Percentiles rank a stretch among this genome's conserved stretches.
phyloP scores from a whole-genome alignment of 768 basidiomycete genomes.

The Gloeostereum incarnatum region DNA sequence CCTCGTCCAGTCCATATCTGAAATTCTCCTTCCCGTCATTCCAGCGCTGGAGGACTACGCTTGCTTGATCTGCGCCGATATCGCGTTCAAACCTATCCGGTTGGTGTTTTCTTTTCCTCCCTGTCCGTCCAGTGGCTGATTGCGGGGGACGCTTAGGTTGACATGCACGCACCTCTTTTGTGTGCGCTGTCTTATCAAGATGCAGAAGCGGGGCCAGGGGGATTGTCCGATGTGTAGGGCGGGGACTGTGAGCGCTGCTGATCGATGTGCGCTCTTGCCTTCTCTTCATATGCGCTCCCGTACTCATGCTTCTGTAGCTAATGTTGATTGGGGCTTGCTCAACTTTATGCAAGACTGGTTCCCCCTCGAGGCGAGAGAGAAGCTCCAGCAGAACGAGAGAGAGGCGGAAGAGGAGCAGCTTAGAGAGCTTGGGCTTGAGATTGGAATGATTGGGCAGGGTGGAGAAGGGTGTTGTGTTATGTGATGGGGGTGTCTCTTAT shows the following conservation, averaged over 20 bases:
- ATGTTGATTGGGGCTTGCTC: conserved; percentile 69
- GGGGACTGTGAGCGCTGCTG: conserved; percentile 66
- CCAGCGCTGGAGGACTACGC: conserved; percentile 78
- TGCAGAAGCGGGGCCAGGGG: conserved; percentile 72
- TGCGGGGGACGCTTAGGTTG: no score
- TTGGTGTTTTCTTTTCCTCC: no score
- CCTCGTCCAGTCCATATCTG: conserved; percentile 76
- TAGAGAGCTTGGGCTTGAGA: conserved; percentile 54
- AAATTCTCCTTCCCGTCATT: conserved; percentile 72
- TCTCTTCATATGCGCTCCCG: background rate
- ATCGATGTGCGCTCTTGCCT: conserved; percentile 49
- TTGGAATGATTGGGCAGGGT: no score
- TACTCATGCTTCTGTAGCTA: conserved; percentile 30
- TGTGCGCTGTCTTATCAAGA: conserved; percentile 77
- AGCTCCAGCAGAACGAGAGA: conserved; percentile 63
- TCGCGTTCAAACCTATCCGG: conserved; percentile 90
- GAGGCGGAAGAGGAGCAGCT: conserved; percentile 69
- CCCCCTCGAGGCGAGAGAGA: conserved; percentile 69
- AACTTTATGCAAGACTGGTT: conserved; percentile 94
- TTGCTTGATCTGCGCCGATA: conserved; percentile 80
- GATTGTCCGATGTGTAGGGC: conserved; percentile 84
- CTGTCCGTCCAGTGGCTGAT: no score
- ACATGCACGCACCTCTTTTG: conserved; percentile 75
- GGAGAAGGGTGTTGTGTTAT: no score
- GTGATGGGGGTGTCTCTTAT: no score